Evolutionary conservation across 1,284 basidiomycete genomes (phyloP), one percentile per base, ranked within the genome.

Genomic region (Ustilago trichophora): DNA sequence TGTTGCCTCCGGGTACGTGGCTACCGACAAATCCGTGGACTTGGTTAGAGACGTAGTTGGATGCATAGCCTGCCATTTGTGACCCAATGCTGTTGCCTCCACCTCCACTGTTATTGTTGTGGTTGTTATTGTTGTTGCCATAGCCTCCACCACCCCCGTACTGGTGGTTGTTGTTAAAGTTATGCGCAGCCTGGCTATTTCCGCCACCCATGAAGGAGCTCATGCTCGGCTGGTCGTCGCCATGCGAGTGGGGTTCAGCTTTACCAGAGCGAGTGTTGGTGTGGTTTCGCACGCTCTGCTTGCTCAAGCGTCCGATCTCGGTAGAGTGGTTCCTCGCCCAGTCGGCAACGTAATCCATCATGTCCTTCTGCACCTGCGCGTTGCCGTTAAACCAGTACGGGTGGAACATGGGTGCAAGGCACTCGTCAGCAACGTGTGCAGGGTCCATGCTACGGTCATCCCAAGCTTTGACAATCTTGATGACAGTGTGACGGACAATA

Each of bases 401-500:
- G 41, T 77, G 76, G 66, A 76, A 76, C 67, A 76, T 69, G 49
- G 57, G 52, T 10, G 74, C 76, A 12, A 77, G 55, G 26, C 74
- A 75, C 49, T 74, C 74, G 44, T 77, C 76, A 2, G 74, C 75
- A 11, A 72, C 56, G 5, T 43, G 72, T 3, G 46, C 35, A 13
- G 73, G 45, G 29, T 74, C 60, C 27, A 51, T 21, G 27, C 33
- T 58, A 12, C 42, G 44, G 41, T 75, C 74, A 36, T 87, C 77
- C 93, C 93, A 96, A 1, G 92, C 92, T 73, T 88, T 89, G 37
- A 89, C 89, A 15, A 96, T 85, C 32, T 86, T 79, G 59, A 86
- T 86, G 54, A 89, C 88, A 4, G 84, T 82, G 76, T 89, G 82
- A 55, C 85, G 83, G 13, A 90, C 87, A 52, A 83, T 72, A 76